phyloP scores from a whole-genome alignment of 2,329 filamentous ascomycete species.

The Xylaria arbuscula region DNA sequence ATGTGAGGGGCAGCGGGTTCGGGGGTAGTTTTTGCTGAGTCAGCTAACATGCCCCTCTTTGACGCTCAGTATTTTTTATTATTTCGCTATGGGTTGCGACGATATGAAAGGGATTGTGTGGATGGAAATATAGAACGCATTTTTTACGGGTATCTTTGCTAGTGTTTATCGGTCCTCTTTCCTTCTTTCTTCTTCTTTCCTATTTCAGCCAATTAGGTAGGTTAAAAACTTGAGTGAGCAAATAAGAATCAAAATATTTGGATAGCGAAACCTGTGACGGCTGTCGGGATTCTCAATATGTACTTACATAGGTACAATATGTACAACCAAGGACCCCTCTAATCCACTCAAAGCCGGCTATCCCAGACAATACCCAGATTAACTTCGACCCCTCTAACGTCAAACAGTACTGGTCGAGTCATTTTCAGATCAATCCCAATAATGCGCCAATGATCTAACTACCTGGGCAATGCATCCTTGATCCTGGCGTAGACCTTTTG shows the following conservation, averaged over 20 bases:
- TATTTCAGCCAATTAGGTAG: neutral
- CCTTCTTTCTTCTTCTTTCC: neutral
- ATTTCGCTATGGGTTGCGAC: neutral
- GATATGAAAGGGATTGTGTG: neutral
- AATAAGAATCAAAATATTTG: too few relatives aligned
- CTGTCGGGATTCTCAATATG: too few relatives aligned
- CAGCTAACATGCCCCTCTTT: constrained; percentile 3
- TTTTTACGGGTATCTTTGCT: neutral
- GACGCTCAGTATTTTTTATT: neutral
- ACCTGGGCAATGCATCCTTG: neutral
- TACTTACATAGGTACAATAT: too few relatives aligned
- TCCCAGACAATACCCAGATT: neutral
- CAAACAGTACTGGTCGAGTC: neutral
- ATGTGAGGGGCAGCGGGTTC: constrained; percentile 8
- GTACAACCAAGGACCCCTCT: constrained; percentile 21
- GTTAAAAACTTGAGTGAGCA: neutral
- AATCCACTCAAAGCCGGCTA: neutral
- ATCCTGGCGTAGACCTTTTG: constrained; percentile 2
- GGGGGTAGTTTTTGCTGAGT: constrained; percentile 9
- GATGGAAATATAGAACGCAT: neutral
- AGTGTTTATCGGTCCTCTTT: neutral
- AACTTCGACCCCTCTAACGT: neutral
- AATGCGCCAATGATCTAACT: constrained; percentile 2
- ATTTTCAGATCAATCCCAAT: neutral
- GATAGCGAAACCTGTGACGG: constrained; percentile 8